Base-by-base conservation (phyloP, 2,329 filamentous ascomycete species). In the Chalaropsis ovoidea region DNA sequence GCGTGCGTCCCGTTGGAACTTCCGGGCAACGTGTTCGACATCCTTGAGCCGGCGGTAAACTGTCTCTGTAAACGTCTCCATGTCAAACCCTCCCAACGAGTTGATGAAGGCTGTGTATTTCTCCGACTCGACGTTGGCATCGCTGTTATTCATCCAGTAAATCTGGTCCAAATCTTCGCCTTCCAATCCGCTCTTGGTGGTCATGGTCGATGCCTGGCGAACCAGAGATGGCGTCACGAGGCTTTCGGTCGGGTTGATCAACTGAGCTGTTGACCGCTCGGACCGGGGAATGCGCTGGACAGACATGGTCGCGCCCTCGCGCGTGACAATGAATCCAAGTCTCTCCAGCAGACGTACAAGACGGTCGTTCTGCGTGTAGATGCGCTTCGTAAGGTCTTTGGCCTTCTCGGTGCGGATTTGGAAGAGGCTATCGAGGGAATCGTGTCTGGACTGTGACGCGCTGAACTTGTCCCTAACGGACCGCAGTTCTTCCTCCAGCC, bases 1-100 rank as follows among this genome's bases (percentile, higher is more conserved):
- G 42, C 90, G 85, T 39, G 89, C 87, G 73, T 99, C 94, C 67
- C 90, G 90, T 72, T 94, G 91, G 79, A 92, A 92, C 76, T 96
- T 97, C 66, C 92, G 88, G 19, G 92, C 92, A 67, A 94, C 87
- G 70, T 94, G 87, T 74, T 99, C 94, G 68, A 95, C 88, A 72
- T 99, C 94, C 71, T 93, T 95, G 71, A 96, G 85, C 15, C 94
- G 87, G 71, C 93, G 94, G 69, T 90, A 87, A 31, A 99, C 81
- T 0, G 89, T 86, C 67, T 97, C 93, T 60, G 86, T 84, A 71
- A 96, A 95, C 2, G 83, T 80, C 68, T 96, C 90, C 61, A 93
- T 80, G 72, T 95, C 89, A 72, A 99, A 94, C 35, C 83, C 82
- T 19, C 88, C 85, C 19, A 96, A 77, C 2, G 85, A 85, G 43